Percentiles rank a stretch among this genome's conserved stretches.
Evolutionary conservation across 495 filamentous ascomycete species (phyloP).

Genomic region (Penicillium paradoxum): DNA sequence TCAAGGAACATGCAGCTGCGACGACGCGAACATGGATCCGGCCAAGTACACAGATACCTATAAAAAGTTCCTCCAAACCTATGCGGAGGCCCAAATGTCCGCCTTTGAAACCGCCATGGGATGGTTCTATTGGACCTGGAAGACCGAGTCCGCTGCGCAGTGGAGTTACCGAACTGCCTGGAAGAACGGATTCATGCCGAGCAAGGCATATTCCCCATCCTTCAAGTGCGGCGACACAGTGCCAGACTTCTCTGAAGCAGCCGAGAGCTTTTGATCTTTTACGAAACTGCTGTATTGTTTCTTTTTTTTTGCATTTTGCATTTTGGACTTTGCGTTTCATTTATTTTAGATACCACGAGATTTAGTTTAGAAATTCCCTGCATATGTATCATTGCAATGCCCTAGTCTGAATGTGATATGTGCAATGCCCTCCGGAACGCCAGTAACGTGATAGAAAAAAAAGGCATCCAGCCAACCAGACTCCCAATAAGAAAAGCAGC

Average conservation of each 20-base stretch:
- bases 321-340: slow-evolving; percentile 3
- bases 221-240: slow-evolving; percentile 70
- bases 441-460: too few species aligned
- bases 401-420: background rate
- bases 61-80: slow-evolving; percentile 79
- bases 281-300: background rate
- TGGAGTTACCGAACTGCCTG: slow-evolving; percentile 92
- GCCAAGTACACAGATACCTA: slow-evolving; percentile 64
- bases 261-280: slow-evolving; percentile 61
- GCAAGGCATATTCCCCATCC: slow-evolving; percentile 65
- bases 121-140: slow-evolving; percentile 99
- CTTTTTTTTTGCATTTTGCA: background rate
- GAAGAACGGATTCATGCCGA: slow-evolving; percentile 76
- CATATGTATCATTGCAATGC: background rate
- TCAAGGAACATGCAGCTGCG: slow-evolving; percentile 61
- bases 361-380: background rate
- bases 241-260: slow-evolving; percentile 62
- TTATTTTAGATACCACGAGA: slow-evolving; percentile 4
- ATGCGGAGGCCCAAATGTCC: slow-evolving; percentile 93
- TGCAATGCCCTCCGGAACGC: too few species aligned
- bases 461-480: too few species aligned
- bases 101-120: slow-evolving; percentile 88
- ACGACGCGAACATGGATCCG: slow-evolving; percentile 67
- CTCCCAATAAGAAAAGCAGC: too few species aligned
- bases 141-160: slow-evolving; percentile 72